phyloP scores from a whole-genome alignment of 441 rosid genomes.

The Geranium incanum region DNA sequence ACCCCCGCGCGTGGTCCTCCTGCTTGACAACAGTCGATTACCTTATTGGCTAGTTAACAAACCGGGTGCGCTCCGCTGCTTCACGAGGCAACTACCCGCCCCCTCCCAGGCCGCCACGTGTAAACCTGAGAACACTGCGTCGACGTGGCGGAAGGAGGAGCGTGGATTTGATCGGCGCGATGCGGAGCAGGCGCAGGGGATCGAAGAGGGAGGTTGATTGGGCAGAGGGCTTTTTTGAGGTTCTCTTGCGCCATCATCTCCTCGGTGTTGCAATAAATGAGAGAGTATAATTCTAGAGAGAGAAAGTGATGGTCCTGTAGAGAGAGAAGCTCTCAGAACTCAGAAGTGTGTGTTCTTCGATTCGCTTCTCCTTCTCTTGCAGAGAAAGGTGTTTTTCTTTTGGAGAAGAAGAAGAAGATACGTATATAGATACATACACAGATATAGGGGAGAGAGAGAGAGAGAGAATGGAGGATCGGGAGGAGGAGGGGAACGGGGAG shows the following conservation, averaged over 20 bases:
- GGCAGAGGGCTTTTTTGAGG: slow-evolving; percentile 15
- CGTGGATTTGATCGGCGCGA: slow-evolving; percentile 3
- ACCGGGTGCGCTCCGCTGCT: slow-evolving; percentile 15
- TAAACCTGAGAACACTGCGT: neutral
- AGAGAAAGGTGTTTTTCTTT: slow-evolving; percentile 22
- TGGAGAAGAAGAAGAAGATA: slow-evolving; percentile 17
- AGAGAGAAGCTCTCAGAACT: slow-evolving; percentile 24
- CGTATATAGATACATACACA: slow-evolving; percentile 9
- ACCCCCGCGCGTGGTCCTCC: slow-evolving; percentile 26
- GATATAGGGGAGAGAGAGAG: slow-evolving; percentile 2
- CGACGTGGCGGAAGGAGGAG: slow-evolving; percentile 9
- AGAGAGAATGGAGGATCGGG: slow-evolving; percentile 39
- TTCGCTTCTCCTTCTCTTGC: neutral
- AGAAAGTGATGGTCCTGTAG: slow-evolving; percentile 10
- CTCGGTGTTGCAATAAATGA: slow-evolving; percentile 32
- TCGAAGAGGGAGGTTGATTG: slow-evolving; percentile 1
- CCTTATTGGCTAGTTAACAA: slow-evolving; percentile 19
- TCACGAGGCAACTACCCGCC: neutral
- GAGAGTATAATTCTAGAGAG: slow-evolving; percentile 16
- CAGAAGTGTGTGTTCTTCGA: neutral
- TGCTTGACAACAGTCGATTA: slow-evolving; percentile 24
- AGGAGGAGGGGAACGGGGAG: slow-evolving; percentile 26
- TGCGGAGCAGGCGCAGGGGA: slow-evolving; percentile 15
- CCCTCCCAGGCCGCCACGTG: neutral
- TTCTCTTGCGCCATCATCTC: slow-evolving; percentile 22